Conservation (phyloP, 768 basidiomycete genomes). For the Baorangia bicolor region DNA sequence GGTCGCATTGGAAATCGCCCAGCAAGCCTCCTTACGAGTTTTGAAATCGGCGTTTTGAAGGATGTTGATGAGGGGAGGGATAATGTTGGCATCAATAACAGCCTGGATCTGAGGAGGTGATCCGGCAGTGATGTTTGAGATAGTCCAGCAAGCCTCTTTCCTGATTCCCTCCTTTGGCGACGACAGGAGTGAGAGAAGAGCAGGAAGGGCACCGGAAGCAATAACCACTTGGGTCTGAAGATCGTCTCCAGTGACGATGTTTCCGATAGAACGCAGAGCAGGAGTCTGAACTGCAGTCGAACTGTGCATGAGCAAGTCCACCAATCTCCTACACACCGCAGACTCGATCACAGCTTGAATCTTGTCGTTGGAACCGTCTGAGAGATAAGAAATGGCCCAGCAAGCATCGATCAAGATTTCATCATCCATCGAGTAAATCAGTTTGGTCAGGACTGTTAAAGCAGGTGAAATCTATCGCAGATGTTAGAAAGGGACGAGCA, state of each 20-base stretch:
- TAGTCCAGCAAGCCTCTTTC: slow-evolving; percentile 99
- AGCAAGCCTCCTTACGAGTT: slow-evolving; percentile 99
- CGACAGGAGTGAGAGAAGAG: slow-evolving; percentile 87
- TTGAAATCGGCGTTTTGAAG: slow-evolving; percentile 98
- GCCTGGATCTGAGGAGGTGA: slow-evolving; percentile 96
- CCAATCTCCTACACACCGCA: slow-evolving; percentile 94
- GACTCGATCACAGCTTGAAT: slow-evolving; percentile 99
- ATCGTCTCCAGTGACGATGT: slow-evolving; percentile 99
- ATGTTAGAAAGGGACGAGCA: slow-evolving; percentile 13
- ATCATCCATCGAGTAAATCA: slow-evolving; percentile 98
- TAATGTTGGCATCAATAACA: slow-evolving; percentile 96
- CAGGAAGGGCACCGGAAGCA: slow-evolving; percentile 94
- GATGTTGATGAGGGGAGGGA: slow-evolving; percentile 98
- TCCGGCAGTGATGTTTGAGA: slow-evolving; percentile 97
- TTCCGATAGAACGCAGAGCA: slow-evolving; percentile 96
- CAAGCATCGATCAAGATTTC: slow-evolving; percentile 99
- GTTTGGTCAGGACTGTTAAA: slow-evolving; percentile 92
- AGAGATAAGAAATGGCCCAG: slow-evolving; percentile 99
- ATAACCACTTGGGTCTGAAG: slow-evolving; percentile 99
- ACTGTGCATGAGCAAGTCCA: slow-evolving; percentile 93
- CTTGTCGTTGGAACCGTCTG: slow-evolving; percentile 98
- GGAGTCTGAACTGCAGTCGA: slow-evolving; percentile 98
- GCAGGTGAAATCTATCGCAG: slow-evolving; percentile 89
- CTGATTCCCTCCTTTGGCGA: slow-evolving; percentile 98
- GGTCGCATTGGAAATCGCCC: slow-evolving; percentile 99